Percentiles rank a stretch among this genome's conserved stretches.
These are phyloP conservation scores for Fusarium burgessii DNA, from an alignment of 2,329 filamentous ascomycete species.

Conservation along the genomic window DNA sequence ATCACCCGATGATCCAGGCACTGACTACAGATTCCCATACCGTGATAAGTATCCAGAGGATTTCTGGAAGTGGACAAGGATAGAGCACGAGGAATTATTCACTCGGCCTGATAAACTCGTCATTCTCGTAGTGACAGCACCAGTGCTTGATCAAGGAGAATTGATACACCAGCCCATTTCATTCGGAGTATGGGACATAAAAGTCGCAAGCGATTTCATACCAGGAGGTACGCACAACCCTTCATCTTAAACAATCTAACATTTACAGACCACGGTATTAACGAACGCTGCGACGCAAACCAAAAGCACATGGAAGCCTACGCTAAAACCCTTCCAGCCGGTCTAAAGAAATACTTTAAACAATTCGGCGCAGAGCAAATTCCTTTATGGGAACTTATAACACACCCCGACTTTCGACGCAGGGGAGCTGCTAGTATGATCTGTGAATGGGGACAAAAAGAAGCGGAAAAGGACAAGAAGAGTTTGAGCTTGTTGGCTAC, in stretches of 20 bases:
- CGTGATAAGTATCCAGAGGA: neutral
- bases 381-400: neutral
- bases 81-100: conserved; percentile 18
- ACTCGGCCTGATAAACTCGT: neutral
- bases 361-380: neutral
- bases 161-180: neutral
- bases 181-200: neutral
- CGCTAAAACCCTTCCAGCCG: fast-evolving
- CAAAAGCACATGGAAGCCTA: neutral
- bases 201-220: neutral
- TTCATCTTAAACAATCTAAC: neutral
- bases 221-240: neutral
- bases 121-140: neutral
- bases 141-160: neutral
- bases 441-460: conserved; percentile 8
- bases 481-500: neutral
- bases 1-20: neutral
- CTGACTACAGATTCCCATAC: neutral
- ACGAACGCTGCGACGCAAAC: conserved; percentile 12
- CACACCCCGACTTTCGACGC: neutral
- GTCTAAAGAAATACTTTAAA: neutral
- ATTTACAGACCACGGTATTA: conserved; percentile 3
- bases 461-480: neutral
- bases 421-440: conserved; percentile 9
- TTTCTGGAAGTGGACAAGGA: conserved; percentile 18